phyloP scores from a whole-genome alignment of 441 rosid species.

The Eutrema salsugineum region DNA sequence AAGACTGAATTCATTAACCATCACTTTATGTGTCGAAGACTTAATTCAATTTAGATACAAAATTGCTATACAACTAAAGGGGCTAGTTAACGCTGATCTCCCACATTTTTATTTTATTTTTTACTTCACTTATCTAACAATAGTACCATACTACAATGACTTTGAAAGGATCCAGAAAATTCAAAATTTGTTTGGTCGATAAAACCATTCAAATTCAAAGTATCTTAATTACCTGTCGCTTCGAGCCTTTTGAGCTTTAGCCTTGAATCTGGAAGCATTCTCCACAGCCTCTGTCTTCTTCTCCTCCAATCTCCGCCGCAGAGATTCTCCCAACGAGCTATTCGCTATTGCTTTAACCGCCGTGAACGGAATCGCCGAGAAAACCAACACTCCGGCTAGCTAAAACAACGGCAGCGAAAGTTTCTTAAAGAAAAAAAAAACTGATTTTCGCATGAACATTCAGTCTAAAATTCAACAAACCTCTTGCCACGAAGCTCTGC shows the following conservation, averaged over 20 bases:
- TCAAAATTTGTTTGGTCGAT: too few relatives aligned
- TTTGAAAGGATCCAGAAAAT: too few relatives aligned
- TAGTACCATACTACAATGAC: too few relatives aligned
- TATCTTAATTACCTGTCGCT: slow-evolving; percentile 64
- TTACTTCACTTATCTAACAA: too few relatives aligned
- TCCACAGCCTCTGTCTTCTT: slow-evolving; percentile 59
- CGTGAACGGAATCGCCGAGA: slow-evolving; percentile 89
- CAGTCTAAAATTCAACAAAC: slow-evolving; percentile 17
- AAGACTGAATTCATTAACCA: too few relatives aligned
- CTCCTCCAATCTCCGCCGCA: slow-evolving; percentile 62
- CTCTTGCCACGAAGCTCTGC: slow-evolving; percentile 93
- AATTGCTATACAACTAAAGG: too few relatives aligned
- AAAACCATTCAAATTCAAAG: too few relatives aligned
- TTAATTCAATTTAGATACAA: too few relatives aligned
- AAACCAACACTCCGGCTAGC: slow-evolving; percentile 86
- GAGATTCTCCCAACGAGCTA: slow-evolving; percentile 73
- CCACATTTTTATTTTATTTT: too few relatives aligned
- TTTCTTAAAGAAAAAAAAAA: neutral
- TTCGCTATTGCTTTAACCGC: slow-evolving; percentile 91
- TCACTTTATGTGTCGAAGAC: too few relatives aligned
- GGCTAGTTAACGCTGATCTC: too few relatives aligned
- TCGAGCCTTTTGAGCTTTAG: slow-evolving; percentile 64
- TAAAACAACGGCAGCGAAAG: slow-evolving; percentile 5
- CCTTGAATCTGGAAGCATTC: slow-evolving; percentile 55
- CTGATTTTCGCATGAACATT: neutral